Base-by-base conservation (phyloP, 352 stramenopile species). In the Phytophthora vignae region DNA sequence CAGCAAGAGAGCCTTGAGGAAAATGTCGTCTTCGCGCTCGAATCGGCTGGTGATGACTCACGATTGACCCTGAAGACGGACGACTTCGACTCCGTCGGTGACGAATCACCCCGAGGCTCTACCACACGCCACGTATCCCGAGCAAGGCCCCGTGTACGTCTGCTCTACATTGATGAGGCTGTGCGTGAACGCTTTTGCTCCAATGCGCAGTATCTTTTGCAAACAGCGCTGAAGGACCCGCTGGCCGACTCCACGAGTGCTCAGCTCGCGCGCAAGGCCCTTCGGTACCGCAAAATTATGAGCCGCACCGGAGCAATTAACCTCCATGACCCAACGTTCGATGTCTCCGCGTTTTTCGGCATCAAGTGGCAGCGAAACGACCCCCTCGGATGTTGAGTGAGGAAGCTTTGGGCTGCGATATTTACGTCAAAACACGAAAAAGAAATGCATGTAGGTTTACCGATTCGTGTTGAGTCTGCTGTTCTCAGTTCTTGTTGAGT, bases 171-270 rank as follows among this genome's bases (percentile, higher is more conserved):
- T 52, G 44, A 52, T 14, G 44, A 52, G 19, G n/a, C 2, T 52
- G 44, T 52, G 44, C 44, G 44, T 9, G 17, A 52, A 21, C 27
- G 52, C 25, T 40, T 57, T 40, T 57, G 52, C 25, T 25, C 52
- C 25, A 57, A 57, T 31, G 14, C 52, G 8, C 52, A 40, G 52
- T 17, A 14, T 17, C 52, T 58, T 22, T 27, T 58, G 36, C 22
- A 36, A 40, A 25, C 9, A 19, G 33, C 15, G 10, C 19, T 44
- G 36, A 14, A 44, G 36, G 36, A 44, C 10, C 25, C 52, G 11
- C 15, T 22, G 25, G 19, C 22, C 14, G 22, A 58, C 17, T 57
- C 52, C 52, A 58, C 25, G 12, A 42, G 15, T 21, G 52, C n/a
- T 27, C 25, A 36, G 40, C 15, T 58, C 6, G 52, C 52, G 1